Base-by-base conservation (phyloP, 2,329 filamentous ascomycete species). In the Trichoderma koningii region DNA sequence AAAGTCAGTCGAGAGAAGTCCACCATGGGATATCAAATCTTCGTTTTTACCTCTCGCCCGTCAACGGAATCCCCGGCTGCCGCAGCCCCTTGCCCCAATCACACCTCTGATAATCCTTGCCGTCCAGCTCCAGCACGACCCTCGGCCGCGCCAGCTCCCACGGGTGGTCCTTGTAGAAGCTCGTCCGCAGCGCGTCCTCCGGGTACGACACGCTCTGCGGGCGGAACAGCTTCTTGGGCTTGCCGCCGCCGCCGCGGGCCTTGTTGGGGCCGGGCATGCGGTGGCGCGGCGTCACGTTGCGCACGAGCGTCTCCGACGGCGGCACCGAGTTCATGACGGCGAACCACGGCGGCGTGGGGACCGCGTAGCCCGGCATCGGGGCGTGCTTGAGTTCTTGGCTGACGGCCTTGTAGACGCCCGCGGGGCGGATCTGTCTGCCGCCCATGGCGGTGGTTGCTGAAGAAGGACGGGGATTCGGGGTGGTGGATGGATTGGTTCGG, bases 121-220 rank as follows among this genome's bases (percentile, higher is more conserved):
- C 95, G 72, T 94, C 90, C 70, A 88, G 82, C 79, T 99, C 95
- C 10, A 98, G 80, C 53, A 99, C 82, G 66, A 97, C 83, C 70
- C 92, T 85, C 63, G 95, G 95, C 68, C 94, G 85, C 19, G 95
- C 95, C 73, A 99, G 81, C 79, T 99, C 95, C 95, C 95, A 99
- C 5, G 95, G 95, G 76, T 99, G 95, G 76, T 99, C 94, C 73
- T 84, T 87, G 81, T 91, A 99, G 80, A 98, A 99, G 30, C 88
- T 86, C 70, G 79, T 82, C 68, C 95, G 89, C 73, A 99, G 82
- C 66, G 80, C 78, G 78, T 99, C 95, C 76, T 99, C 95, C 66
- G 90, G 86, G 75, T 95, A 97, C 62, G 80, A 80, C 68, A 99
- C 88, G 65, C 82, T 79, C 69, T 93, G 85, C 1, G 95, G 95